Evolutionary conservation across 1,139 yeast species (phyloP).

Genomic region (Pichia sp.): DNA sequence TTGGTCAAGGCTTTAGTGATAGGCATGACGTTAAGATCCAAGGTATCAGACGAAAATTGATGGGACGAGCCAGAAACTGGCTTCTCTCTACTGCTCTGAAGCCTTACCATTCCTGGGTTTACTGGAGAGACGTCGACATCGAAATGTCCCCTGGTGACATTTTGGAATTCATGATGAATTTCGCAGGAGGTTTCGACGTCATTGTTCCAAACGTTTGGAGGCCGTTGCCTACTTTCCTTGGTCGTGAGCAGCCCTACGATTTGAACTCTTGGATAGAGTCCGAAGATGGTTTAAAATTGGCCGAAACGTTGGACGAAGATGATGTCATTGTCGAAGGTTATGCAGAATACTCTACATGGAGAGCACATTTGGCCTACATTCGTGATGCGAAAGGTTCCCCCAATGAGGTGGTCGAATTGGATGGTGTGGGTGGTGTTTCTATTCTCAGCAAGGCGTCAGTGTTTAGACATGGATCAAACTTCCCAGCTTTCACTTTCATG

Average conservation of each 20-base stretch:
- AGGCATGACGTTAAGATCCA: slow-evolving; percentile 87
- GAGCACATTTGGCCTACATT: slow-evolving; percentile 74
- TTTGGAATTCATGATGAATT: slow-evolving; percentile 72
- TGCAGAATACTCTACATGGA: slow-evolving; percentile 85
- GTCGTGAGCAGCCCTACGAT: slow-evolving; percentile 80
- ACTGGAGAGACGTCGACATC: slow-evolving; percentile 91
- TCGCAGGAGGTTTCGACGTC: slow-evolving; percentile 59
- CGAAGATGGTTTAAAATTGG: slow-evolving; percentile 63
- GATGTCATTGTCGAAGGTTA: slow-evolving; percentile 90
- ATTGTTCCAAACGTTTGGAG: slow-evolving; percentile 92
- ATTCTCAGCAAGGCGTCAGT: slow-evolving; percentile 76
- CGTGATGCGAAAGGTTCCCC: slow-evolving; percentile 63
- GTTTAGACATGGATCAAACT: slow-evolving; percentile 74
- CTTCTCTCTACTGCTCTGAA: slow-evolving; percentile 68
- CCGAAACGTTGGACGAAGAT: slow-evolving; percentile 64
- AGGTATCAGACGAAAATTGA: slow-evolving; percentile 78
- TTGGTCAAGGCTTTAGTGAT: slow-evolving; percentile 86
- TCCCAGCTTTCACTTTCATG: slow-evolving; percentile 82
- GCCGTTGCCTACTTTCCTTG: slow-evolving; percentile 71
- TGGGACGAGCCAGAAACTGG: slow-evolving; percentile 94
- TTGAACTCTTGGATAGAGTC: slow-evolving; percentile 88
- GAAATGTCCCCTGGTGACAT: slow-evolving; percentile 79
- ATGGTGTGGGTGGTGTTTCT: slow-evolving; percentile 90
- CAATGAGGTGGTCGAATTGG: slow-evolving; percentile 64
- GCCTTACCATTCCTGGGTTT: slow-evolving; percentile 90